Evolutionary conservation across 768 basidiomycete genomes (phyloP).

Genomic region (Omphalotus guepiniiformis): DNA sequence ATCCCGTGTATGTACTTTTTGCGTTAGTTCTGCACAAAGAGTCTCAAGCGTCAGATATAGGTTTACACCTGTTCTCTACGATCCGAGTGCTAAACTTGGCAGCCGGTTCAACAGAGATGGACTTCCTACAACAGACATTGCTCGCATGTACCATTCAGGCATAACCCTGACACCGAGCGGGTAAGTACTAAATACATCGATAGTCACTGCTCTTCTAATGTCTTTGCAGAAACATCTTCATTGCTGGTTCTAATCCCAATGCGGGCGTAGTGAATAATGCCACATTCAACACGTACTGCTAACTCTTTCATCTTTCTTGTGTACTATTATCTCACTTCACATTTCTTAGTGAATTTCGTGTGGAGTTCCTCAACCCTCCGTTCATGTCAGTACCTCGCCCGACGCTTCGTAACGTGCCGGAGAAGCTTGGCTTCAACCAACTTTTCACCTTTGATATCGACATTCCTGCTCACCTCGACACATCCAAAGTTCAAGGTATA

Average conservation of each 20-base stretch:
- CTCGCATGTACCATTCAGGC: conserved; percentile 51
- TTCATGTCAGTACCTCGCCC: conserved; percentile 22
- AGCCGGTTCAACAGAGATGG: conserved; percentile 42
- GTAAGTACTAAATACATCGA: conserved; percentile 29
- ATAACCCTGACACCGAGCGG: conserved; percentile 45
- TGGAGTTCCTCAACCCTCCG: conserved; percentile 25
- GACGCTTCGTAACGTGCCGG: conserved; percentile 19
- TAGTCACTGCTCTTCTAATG: no score
- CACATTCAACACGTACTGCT: conserved; percentile 5
- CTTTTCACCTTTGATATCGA: conserved; percentile 27
- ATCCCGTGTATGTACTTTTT: conserved; percentile 32
- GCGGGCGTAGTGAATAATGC: background rate
- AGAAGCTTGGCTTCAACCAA: conserved; percentile 24
- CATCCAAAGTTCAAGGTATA: conserved; percentile 15
- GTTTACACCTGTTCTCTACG: conserved; percentile 36
- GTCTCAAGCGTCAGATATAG: background rate
- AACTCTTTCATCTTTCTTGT: background rate
- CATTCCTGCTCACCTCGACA: conserved; percentile 18
- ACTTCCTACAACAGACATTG: conserved; percentile 35
- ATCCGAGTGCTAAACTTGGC: conserved; percentile 39
- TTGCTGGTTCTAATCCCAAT: conserved; percentile 17
- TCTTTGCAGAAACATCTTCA: conserved; percentile 1
- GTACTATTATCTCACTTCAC: background rate
- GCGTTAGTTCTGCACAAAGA: conserved; percentile 13
- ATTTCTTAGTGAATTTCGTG: conserved; percentile 12